phyloP scores from a whole-genome alignment of 805 yeast genomes.

The Ogataea methylovora region DNA sequence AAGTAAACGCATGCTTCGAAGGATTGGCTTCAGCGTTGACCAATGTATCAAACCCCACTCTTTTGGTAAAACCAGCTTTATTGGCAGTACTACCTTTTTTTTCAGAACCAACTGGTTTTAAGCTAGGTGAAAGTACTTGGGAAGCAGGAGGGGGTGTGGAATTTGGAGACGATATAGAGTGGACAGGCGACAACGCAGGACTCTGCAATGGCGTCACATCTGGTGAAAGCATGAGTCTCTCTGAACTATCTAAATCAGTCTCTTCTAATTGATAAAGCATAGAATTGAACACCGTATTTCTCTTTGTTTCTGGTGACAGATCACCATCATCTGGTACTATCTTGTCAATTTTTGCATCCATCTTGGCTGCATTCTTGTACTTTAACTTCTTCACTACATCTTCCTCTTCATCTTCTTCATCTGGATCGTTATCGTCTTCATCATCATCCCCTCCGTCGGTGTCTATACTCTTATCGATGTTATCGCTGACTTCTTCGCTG shows the following conservation, averaged over 20 bases:
- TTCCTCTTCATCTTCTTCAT: not conserved
- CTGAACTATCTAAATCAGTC: slow-evolving; percentile 5
- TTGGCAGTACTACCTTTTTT: not conserved
- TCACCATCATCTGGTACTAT: slow-evolving; percentile 10
- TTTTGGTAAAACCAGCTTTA: slow-evolving; percentile 8
- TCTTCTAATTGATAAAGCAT: slow-evolving; percentile 16
- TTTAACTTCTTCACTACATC: slow-evolving; percentile 3
- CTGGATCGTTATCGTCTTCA: slow-evolving; percentile 1
- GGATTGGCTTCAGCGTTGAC: slow-evolving; percentile 22
- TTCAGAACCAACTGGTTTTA: slow-evolving; percentile 2
- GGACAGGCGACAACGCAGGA: too few species aligned
- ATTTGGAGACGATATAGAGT: not conserved
- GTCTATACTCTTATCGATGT: not conserved
- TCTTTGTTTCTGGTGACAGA: slow-evolving; percentile 18
- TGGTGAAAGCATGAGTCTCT: slow-evolving; percentile 14
- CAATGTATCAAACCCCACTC: slow-evolving; percentile 36
- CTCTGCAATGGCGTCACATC: not conserved
- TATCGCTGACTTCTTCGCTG: not conserved
- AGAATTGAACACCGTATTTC: slow-evolving; percentile 23
- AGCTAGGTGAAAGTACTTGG: slow-evolving; percentile 1
- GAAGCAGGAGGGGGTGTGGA: not conserved
- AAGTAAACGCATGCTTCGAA: slow-evolving; percentile 26
- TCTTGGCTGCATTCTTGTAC: not conserved
- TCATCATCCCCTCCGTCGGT: not conserved
- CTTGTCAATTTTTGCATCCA: not conserved